Evolutionary conservation across 2,329 filamentous ascomycete species (phyloP).

Genomic region (Colletotrichum cordylinicola): DNA sequence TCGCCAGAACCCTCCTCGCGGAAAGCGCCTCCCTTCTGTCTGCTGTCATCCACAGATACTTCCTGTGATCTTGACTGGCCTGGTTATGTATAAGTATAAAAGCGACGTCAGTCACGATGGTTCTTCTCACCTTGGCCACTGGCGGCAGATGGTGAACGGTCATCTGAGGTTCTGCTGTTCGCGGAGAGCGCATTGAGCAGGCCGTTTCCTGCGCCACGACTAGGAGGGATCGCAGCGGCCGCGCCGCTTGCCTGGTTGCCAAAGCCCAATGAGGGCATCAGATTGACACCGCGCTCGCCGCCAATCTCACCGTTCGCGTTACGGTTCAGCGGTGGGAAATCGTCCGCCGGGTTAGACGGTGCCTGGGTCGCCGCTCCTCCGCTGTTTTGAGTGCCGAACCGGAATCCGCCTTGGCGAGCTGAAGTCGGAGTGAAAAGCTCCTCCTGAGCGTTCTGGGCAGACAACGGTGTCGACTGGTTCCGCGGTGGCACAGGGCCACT

Average conservation of each 20-base stretch:
- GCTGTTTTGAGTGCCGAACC: conserved; percentile 54
- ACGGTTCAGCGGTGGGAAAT: conserved; percentile 67
- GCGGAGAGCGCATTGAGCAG: conserved; percentile 69
- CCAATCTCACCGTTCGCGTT: conserved; percentile 63
- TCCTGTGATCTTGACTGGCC: conserved; percentile 48
- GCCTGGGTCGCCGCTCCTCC: conserved; percentile 47
- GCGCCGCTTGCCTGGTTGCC: conserved; percentile 48
- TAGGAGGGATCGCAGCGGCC: conserved; percentile 35
- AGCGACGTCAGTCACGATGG: neutral
- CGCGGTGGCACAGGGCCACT: conserved; percentile 56
- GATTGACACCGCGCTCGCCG: conserved; percentile 56
- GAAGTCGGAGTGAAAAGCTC: conserved; percentile 48
- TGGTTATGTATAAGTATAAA: neutral
- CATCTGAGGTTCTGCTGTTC: conserved; percentile 56
- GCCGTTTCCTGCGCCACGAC: conserved; percentile 59
- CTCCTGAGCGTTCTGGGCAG: conserved; percentile 57
- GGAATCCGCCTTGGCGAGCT: conserved; percentile 56
- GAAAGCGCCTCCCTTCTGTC: conserved; percentile 49
- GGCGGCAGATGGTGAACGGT: conserved; percentile 48
- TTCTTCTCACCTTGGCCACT: conserved; percentile 37
- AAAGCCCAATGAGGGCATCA: conserved; percentile 62
- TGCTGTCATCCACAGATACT: conserved; percentile 45
- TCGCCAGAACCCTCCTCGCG: conserved; percentile 49
- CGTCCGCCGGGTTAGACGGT: conserved; percentile 58
- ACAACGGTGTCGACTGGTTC: conserved; percentile 55